These are phyloP conservation scores for Selenicereus undatus DNA, from an alignment of 148 eudicot genomes.

Conservation along the genomic window DNA sequence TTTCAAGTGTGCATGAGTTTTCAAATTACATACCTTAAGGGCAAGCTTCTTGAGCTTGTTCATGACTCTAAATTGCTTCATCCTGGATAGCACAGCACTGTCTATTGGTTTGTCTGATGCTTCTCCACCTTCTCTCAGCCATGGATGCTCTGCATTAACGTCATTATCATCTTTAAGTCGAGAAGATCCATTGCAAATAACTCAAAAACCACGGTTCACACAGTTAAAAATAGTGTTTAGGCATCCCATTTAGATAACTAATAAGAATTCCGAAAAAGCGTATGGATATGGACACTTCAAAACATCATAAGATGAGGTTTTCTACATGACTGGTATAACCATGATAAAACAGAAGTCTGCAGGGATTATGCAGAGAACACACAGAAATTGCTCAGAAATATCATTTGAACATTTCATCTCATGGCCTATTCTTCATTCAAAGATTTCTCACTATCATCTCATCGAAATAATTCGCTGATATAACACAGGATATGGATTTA, in stretches of 20 bases:
- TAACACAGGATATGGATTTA: neutral
- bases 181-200: neutral
- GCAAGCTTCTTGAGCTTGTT: constrained; percentile 97
- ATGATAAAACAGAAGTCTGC: neutral
- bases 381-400: neutral
- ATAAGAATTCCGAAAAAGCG: no score
- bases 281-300: neutral
- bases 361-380: neutral
- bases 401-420: neutral
- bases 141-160: constrained; percentile 62
- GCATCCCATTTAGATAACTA: no score
- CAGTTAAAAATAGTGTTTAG: neutral
- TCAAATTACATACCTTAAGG: constrained; percentile 48
- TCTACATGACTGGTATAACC: neutral
- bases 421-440: neutral
- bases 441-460: neutral
- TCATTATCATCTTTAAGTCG: constrained; percentile 10
- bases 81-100: constrained; percentile 87
- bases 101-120: constrained; percentile 95
- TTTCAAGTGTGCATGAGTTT: neutral
- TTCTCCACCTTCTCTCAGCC: constrained; percentile 80
- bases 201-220: neutral
- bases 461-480: neutral
- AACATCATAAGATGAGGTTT: neutral
- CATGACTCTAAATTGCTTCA: constrained; percentile 97